Evolutionary conservation across 2,329 filamentous ascomycete species (phyloP).

Genomic region (Magnaporthiopsis poae): DNA sequence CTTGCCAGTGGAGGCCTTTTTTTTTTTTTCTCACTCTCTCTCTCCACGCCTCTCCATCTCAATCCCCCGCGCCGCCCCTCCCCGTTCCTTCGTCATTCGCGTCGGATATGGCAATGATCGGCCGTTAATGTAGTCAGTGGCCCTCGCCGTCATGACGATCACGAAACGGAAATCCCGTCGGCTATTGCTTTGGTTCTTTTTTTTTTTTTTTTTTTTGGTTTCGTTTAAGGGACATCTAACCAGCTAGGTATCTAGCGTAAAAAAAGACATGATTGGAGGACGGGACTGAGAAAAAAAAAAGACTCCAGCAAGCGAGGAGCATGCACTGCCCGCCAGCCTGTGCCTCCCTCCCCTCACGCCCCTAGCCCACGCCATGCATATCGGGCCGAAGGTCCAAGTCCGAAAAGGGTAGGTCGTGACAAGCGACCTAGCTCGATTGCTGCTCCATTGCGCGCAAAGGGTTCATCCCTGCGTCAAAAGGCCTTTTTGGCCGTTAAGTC

Average conservation of each 20-base stretch:
- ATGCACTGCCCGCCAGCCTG: background rate
- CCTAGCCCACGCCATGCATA: background rate
- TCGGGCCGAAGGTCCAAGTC: background rate
- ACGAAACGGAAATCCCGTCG: background rate
- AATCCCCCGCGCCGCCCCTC: background rate
- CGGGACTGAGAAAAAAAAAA: background rate
- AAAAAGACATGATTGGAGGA: background rate
- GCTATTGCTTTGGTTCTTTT: background rate
- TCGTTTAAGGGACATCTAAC: no score
- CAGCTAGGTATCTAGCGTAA: no score
- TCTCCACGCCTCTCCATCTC: no score
- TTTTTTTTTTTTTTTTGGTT: background rate
- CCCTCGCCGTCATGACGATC: background rate
- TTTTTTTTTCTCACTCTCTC: background rate
- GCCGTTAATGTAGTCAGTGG: background rate
- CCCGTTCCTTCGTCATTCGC: background rate
- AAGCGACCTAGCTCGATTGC: background rate
- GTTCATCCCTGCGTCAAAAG: background rate
- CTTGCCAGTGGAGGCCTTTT: background rate
- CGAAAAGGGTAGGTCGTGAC: background rate
- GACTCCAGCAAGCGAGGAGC: background rate
- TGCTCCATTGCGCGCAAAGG: background rate
- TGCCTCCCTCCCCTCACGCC: no score
- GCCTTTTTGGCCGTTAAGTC: no score
- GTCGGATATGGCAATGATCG: background rate